Evolutionary conservation across 306 rosid species (phyloP).

Genomic region (Carpinus viminea): DNA sequence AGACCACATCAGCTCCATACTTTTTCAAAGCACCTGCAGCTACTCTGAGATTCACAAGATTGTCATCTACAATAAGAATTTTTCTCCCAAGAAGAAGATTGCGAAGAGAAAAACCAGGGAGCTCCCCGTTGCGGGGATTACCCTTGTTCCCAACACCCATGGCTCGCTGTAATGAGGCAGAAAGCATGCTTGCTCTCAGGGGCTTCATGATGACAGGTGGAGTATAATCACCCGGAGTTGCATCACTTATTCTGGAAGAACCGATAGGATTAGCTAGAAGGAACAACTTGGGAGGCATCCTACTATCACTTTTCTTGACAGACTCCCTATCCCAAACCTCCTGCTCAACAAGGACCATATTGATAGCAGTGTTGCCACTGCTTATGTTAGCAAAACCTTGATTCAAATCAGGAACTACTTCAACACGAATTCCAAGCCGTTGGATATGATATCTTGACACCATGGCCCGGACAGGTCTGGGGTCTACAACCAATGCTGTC

Average conservation of each 20-base stretch:
- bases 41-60: constrained; percentile 80
- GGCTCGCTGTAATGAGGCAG: constrained; percentile 77
- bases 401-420: constrained; percentile 60
- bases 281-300: constrained; percentile 67
- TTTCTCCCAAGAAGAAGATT: constrained; percentile 76
- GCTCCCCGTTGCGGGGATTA: constrained; percentile 68
- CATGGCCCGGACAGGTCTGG: constrained; percentile 71
- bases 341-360: constrained; percentile 73
- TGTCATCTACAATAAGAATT: constrained; percentile 89
- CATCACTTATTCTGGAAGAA: constrained; percentile 40
- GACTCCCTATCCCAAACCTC: constrained; percentile 84
- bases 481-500: constrained; percentile 73
- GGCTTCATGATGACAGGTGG: constrained; percentile 76
- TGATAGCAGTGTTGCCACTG: constrained; percentile 40
- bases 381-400: constrained; percentile 55
- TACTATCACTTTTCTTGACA: constrained; percentile 25
- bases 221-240: constrained; percentile 31
- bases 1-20: constrained; percentile 90
- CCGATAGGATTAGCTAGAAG: constrained; percentile 63
- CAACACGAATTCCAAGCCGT: constrained; percentile 79
- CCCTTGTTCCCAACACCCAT: constrained; percentile 73
- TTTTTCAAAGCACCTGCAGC: constrained; percentile 90
- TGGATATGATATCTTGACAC: constrained; percentile 87
- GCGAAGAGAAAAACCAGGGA: constrained; percentile 63
- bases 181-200: constrained; percentile 88